Conservation (phyloP, 257 asterid genomes). For the Gentiana macrophylla region DNA sequence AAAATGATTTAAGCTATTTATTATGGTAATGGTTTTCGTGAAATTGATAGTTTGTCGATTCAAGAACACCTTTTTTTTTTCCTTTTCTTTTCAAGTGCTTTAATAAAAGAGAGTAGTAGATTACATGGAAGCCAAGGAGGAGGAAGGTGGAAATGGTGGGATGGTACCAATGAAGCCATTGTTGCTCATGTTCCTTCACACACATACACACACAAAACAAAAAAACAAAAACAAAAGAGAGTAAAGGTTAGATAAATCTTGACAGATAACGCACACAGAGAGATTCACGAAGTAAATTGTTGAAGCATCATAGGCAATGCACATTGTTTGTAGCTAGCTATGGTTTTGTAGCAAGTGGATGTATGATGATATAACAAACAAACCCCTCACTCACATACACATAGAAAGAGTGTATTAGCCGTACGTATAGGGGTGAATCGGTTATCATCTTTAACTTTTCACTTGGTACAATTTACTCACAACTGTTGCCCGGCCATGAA, state of each 20-base stretch:
- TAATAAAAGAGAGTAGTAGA: background rate
- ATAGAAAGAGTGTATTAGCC: too few relatives aligned
- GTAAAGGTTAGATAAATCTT: background rate
- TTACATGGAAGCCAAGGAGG: constrained; percentile 35
- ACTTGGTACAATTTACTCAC: too few relatives aligned
- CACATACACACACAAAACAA: background rate
- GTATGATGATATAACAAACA: background rate
- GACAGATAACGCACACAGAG: too few relatives aligned
- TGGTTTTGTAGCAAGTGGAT: background rate
- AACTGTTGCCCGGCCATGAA: background rate
- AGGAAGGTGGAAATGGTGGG: constrained; percentile 35
- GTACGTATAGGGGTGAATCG: too few relatives aligned
- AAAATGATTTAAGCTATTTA: too few relatives aligned
- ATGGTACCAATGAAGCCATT: constrained; percentile 36
- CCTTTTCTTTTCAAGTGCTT: background rate
- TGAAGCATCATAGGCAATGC: too few relatives aligned
- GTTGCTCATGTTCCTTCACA: constrained; percentile 48
- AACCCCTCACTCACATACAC: too few relatives aligned
- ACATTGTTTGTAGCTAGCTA: too few relatives aligned
- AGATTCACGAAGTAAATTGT: too few relatives aligned
- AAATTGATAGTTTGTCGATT: background rate
- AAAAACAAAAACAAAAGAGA: background rate
- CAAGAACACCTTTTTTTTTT: background rate
- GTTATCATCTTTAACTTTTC: too few relatives aligned
- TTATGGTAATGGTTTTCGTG: background rate